These are phyloP conservation scores for Daedaleopsis sinensis DNA, from an alignment of 768 basidiomycete genomes.

Conservation along the genomic window DNA sequence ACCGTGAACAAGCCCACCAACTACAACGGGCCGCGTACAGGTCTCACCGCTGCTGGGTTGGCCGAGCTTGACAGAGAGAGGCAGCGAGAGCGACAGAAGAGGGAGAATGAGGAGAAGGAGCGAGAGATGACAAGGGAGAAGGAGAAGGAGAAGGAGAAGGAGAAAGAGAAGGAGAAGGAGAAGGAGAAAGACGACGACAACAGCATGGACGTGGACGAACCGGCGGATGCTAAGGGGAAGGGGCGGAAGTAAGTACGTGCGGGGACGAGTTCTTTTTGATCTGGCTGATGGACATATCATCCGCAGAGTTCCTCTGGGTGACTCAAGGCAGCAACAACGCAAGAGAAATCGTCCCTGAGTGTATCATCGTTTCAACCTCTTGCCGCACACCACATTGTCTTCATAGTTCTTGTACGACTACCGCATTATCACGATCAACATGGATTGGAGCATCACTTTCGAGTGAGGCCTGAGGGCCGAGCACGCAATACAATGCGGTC, in stretches of 20 bases:
- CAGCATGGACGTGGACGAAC: conserved; percentile 73
- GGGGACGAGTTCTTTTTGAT: conserved; percentile 1
- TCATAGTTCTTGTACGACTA: neutral
- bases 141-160: conserved; percentile 15
- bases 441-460: neutral
- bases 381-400: neutral
- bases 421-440: neutral
- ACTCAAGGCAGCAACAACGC: conserved; percentile 36
- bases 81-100: conserved; percentile 12
- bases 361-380: neutral
- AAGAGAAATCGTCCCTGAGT: neutral
- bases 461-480: too few relatives aligned
- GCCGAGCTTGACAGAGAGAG: conserved; percentile 21
- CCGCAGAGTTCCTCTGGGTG: conserved; percentile 7
- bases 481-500: too few relatives aligned
- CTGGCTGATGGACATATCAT: neutral
- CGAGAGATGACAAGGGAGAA: conserved; percentile 9
- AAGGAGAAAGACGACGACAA: conserved; percentile 27
- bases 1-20: conserved; percentile 12
- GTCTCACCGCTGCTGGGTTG: conserved; percentile 24
- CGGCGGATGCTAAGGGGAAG: conserved; percentile 50
- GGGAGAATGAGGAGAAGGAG: conserved; percentile 16
- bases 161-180: conserved; percentile 20
- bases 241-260: conserved; percentile 57
- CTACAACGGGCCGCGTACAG: conserved; percentile 20